Percentiles rank a stretch among this genome's conserved stretches.
Conservation (phyloP, 495 filamentous ascomycete species). For the Hypoxylon lienhwacheense region DNA sequence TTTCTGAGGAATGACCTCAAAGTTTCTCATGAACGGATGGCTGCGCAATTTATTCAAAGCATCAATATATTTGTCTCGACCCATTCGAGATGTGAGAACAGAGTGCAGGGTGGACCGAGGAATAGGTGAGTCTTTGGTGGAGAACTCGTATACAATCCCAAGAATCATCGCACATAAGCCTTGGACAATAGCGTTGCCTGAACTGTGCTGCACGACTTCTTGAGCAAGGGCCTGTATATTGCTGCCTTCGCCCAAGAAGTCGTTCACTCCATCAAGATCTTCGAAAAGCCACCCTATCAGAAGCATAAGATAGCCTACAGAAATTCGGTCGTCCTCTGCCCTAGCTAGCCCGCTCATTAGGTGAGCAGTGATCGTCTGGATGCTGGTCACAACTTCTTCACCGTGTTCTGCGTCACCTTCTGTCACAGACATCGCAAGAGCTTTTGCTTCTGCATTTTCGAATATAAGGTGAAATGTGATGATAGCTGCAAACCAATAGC, state of each 20-base stretch:
- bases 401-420: constrained; percentile 89
- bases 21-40: constrained; percentile 84
- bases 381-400: constrained; percentile 93
- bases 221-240: constrained; percentile 84
- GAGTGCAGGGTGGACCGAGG: constrained; percentile 79
- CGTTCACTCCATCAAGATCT: constrained; percentile 86
- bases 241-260: constrained; percentile 93
- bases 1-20: constrained; percentile 80
- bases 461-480: constrained; percentile 87
- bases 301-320: constrained; percentile 87
- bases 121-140: constrained; percentile 93
- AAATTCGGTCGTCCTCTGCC: constrained; percentile 76
- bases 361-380: constrained; percentile 82
- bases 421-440: constrained; percentile 73
- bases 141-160: constrained; percentile 94
- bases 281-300: constrained; percentile 94
- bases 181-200: constrained; percentile 67
- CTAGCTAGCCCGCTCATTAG: constrained; percentile 74
- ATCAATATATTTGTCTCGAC: constrained; percentile 87
- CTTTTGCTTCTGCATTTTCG: constrained; percentile 79
- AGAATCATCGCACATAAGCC: constrained; percentile 83
- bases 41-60: constrained; percentile 76
- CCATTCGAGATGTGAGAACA: constrained; percentile 75
- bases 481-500: constrained; percentile 88
- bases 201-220: constrained; percentile 57